A percentile compares a stretch with the other conserved stretches of the same genome.
Evolutionary conservation across 495 filamentous ascomycete species (phyloP).

Genomic region (Amorphotheca resinae): DNA sequence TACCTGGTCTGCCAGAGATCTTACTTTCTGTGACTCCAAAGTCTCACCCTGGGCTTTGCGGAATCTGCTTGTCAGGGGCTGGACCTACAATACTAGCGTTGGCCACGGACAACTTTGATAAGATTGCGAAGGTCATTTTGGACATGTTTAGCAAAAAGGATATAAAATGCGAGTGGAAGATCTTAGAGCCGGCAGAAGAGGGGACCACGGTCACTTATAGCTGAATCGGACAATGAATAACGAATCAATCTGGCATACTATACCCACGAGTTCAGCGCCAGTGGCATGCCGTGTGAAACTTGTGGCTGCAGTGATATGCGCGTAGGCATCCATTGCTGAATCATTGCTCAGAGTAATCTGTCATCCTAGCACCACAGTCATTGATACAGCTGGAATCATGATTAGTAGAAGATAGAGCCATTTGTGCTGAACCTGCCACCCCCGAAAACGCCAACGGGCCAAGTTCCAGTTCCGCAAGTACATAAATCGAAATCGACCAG

Average conservation of each 20-base stretch:
- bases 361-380: too few relatives aligned
- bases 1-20: constrained; percentile 85
- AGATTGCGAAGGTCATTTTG: constrained; percentile 70
- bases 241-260: too few relatives aligned
- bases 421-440: too few relatives aligned
- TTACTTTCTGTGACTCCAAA: constrained; percentile 73
- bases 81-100: constrained; percentile 90
- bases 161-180: constrained; percentile 73
- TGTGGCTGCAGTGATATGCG: too few relatives aligned
- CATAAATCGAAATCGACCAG: background rate
- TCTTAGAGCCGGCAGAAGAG: constrained; percentile 76
- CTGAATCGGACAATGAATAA: constrained; percentile 10
- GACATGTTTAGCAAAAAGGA: constrained; percentile 49
- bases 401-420: too few relatives aligned
- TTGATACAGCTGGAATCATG: too few relatives aligned
- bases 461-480: too few relatives aligned
- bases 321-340: too few relatives aligned
- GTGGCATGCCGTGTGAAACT: too few relatives aligned
- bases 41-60: constrained; percentile 75
- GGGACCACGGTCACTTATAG: constrained; percentile 55
- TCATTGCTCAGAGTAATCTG: too few relatives aligned
- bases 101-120: constrained; percentile 73
- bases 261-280: too few relatives aligned
- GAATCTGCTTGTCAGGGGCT: constrained; percentile 86
- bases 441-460: too few relatives aligned